A percentile compares a stretch with the other conserved stretches of the same genome.
These are phyloP conservation scores for Camelina sativa DNA, from an alignment of 345 rosid species.

Conservation along the genomic window DNA sequence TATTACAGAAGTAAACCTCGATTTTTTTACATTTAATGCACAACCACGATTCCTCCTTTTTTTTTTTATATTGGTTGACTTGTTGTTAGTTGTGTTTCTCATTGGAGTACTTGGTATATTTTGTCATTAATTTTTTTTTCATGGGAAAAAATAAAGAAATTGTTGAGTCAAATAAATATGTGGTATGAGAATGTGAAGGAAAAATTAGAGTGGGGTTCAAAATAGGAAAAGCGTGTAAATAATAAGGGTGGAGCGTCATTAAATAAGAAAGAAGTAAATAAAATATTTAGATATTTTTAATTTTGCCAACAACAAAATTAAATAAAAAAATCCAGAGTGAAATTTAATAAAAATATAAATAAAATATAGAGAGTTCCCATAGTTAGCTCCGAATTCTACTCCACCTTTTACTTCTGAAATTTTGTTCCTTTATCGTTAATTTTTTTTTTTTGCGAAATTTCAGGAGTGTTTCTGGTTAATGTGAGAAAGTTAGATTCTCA, in stretches of 20 bases:
- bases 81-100: background rate
- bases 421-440: background rate
- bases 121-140: no score
- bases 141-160: no score
- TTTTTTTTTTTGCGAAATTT: conserved; percentile 30
- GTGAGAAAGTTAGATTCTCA: conserved; percentile 34
- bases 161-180: no score
- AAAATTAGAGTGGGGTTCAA: conserved; percentile 32
- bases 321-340: background rate
- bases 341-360: conserved; percentile 9
- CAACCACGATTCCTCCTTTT: background rate
- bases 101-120: no score
- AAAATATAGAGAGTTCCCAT: background rate
- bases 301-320: background rate
- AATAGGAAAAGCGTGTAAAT: conserved; percentile 20
- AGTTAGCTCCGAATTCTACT: conserved; percentile 34
- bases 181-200: background rate
- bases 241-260: background rate
- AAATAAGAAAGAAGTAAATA: conserved; percentile 7
- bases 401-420: conserved; percentile 35
- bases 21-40: conserved; percentile 11
- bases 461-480: conserved; percentile 27
- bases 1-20: conserved; percentile 18
- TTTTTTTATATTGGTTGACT: conserved; percentile 17
- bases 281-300: background rate